phyloP scores from a whole-genome alignment of 129 eudicot genomes.

The Flaveria robusta region DNA sequence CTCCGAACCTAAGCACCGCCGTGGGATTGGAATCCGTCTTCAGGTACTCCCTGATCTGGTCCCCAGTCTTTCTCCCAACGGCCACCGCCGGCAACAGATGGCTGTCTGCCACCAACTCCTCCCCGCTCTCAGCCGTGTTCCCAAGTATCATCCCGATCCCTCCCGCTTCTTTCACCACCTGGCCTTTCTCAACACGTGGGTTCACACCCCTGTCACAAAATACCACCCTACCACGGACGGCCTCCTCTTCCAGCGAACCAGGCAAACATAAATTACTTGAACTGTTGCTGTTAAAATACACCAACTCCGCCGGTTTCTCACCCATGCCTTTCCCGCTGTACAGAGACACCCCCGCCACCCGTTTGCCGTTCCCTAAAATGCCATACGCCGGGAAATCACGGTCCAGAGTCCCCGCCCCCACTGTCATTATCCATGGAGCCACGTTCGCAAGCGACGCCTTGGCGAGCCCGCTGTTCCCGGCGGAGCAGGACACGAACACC shows the following conservation, averaged over 20 bases:
- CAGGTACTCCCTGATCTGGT: conserved; percentile 55
- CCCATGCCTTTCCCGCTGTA: conserved; percentile 90
- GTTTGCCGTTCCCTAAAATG: conserved; percentile 46
- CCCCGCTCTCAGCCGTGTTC: conserved; percentile 82
- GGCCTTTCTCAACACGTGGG: conserved; percentile 82
- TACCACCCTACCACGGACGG: conserved; percentile 72
- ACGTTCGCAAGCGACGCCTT: conserved; percentile 55
- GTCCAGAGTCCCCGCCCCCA: conserved; percentile 88
- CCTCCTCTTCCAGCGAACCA: conserved; percentile 59
- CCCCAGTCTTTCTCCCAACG: conserved; percentile 63
- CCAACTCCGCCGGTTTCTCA: conserved; percentile 42
- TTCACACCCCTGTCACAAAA: conserved; percentile 75
- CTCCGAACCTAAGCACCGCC: conserved; percentile 68
- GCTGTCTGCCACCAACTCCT: conserved; percentile 87
- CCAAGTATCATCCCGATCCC: conserved; percentile 88
- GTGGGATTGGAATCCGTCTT: conserved; percentile 32
- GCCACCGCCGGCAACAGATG: conserved; percentile 86
- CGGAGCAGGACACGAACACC: conserved; percentile 82
- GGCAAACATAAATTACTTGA: conserved; percentile 63
- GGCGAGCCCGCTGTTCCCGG: conserved; percentile 85
- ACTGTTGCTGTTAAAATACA: conserved; percentile 41
- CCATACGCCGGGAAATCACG: conserved; percentile 79
- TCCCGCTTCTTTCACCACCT: conserved; percentile 73
- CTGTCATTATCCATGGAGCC: conserved; percentile 97
- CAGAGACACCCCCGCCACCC: conserved; percentile 66